Conservation (phyloP, 169 alveolate species). For the Plasmodium knowlesi region DNA sequence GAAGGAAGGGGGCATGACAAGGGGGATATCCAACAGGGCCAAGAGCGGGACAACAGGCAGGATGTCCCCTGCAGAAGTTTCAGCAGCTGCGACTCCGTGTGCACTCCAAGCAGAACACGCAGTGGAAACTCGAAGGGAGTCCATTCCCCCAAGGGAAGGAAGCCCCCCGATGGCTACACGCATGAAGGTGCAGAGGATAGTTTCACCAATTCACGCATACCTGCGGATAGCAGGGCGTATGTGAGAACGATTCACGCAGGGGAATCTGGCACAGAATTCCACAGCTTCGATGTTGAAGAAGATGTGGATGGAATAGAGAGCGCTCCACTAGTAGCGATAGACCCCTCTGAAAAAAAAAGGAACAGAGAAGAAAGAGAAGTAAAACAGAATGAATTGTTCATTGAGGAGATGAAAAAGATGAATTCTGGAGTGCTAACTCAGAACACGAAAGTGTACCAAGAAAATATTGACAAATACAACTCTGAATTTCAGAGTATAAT, state of each 20-base stretch:
- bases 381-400: background rate
- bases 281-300: background rate
- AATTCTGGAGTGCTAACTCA: background rate
- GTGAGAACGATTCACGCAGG: background rate
- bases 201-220: background rate
- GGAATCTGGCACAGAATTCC: background rate
- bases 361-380: background rate
- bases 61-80: background rate
- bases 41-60: too few species aligned
- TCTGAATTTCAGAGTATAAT: constrained; percentile 13
- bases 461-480: constrained; percentile 2
- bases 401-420: background rate
- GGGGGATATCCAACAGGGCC: too few species aligned
- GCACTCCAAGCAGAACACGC: background rate
- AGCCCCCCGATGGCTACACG: background rate
- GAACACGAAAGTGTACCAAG: constrained; percentile 8
- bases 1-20: background rate
- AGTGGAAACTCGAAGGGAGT: background rate
- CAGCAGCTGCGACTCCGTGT: background rate
- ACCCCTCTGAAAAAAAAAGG: background rate
- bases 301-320: background rate
- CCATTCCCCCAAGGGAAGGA: background rate
- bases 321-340: background rate
- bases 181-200: background rate
- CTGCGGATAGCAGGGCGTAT: background rate